These are phyloP conservation scores for Pleurotus ostreatus DNA, from an alignment of 768 basidiomycete species.

Conservation along the genomic window DNA sequence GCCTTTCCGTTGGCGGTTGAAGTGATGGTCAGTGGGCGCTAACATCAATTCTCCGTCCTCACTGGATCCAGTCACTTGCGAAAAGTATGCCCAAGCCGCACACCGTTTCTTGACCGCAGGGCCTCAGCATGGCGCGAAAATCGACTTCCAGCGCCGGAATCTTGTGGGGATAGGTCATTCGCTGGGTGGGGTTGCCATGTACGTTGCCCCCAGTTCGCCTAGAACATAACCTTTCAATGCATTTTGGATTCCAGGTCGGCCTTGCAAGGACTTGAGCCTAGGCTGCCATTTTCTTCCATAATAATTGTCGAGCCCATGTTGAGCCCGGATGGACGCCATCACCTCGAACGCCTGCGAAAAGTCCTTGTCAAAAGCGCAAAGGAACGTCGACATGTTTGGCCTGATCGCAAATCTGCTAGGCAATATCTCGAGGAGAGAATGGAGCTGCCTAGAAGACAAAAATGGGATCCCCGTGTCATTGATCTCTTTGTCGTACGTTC, in stretches of 20 bases:
- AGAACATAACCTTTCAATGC: background rate
- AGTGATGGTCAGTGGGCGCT: background rate
- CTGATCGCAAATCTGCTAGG: constrained; percentile 37
- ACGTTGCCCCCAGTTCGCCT: constrained; percentile 15
- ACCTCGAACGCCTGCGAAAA: constrained; percentile 35
- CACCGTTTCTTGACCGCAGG: constrained; percentile 51
- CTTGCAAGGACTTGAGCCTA: constrained; percentile 43
- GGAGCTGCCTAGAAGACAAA: constrained; percentile 25
- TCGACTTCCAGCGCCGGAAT: constrained; percentile 46
- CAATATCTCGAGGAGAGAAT: constrained; percentile 23
- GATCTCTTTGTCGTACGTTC: constrained; percentile 48
- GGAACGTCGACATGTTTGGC: constrained; percentile 51
- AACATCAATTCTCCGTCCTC: constrained; percentile 5
- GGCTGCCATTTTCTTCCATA: constrained; percentile 43
- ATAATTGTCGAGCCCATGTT: constrained; percentile 66
- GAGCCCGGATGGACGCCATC: constrained; percentile 42
- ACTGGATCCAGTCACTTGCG: constrained; percentile 49
- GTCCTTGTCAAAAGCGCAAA: constrained; percentile 43
- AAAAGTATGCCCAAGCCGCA: constrained; percentile 55
- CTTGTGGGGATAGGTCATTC: constrained; percentile 69
- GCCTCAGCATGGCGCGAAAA: constrained; percentile 29
- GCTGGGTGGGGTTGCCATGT: constrained; percentile 64
- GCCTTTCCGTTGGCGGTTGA: background rate
- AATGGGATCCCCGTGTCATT: constrained; percentile 54
- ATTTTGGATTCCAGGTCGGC: constrained; percentile 36